Evolutionary conservation across 306 rosid species (phyloP).

Genomic region (Quercus alba): DNA sequence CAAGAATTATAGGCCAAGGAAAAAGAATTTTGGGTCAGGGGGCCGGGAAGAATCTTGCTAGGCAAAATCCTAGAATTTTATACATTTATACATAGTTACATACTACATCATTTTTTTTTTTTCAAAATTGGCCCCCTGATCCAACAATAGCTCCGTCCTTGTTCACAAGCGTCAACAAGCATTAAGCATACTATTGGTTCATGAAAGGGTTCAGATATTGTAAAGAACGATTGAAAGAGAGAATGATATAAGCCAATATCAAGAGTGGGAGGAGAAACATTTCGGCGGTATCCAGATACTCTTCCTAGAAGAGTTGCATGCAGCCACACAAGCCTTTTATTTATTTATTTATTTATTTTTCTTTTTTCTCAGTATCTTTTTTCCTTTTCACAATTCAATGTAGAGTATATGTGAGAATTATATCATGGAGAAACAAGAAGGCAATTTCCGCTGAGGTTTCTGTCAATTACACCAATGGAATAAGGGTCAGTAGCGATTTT

Average conservation of each 20-base stretch:
- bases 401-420: background rate
- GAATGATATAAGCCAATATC: conserved; percentile 17
- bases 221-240: conserved; percentile 32
- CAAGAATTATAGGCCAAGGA: no score
- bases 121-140: no score
- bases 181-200: background rate
- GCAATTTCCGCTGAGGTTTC: background rate
- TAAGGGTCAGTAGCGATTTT: background rate
- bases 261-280: conserved; percentile 2
- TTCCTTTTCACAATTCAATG: background rate
- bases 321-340: background rate
- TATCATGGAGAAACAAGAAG: background rate
- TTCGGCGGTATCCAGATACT: background rate
- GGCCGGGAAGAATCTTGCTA: no score
- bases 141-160: no score
- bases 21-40: no score
- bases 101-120: no score
- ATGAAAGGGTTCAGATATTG: conserved; percentile 14
- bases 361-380: background rate
- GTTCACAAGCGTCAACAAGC: no score
- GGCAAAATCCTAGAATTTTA: no score
- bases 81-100: no score
- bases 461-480: conserved; percentile 20
- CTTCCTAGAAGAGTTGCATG: background rate
- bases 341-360: background rate